Percentiles rank a stretch among this genome's conserved stretches.
Evolutionary conservation across 2,329 filamentous ascomycete genomes (phyloP).

Genomic region (Penicillium expansum): DNA sequence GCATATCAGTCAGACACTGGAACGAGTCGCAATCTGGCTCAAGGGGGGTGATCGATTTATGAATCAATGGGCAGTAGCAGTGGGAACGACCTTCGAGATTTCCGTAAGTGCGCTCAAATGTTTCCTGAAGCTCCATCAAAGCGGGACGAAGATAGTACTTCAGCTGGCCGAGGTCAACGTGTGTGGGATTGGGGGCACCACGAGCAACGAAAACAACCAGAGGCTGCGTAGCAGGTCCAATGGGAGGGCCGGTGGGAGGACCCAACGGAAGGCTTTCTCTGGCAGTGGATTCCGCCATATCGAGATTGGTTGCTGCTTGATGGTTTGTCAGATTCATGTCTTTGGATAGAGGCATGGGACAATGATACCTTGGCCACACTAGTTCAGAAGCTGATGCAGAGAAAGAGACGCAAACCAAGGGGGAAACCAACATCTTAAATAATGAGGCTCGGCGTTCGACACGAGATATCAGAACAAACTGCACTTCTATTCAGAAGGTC

Average conservation of each 20-base stretch:
- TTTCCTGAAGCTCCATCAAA: neutral
- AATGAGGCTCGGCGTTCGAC: neutral
- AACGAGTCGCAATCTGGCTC: neutral
- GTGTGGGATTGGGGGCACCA: neutral
- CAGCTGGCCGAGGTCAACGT: neutral
- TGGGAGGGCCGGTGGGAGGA: neutral
- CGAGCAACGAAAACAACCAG: constrained; percentile 1
- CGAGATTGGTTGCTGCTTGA: neutral
- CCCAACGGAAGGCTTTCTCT: neutral
- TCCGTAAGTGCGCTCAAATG: neutral
- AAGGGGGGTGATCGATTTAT: neutral
- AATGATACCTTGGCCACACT: neutral
- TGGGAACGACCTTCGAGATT: neutral
- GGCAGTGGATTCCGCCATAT: neutral
- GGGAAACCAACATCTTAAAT: neutral
- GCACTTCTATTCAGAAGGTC: neutral
- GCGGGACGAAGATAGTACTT: neutral
- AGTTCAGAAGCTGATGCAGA: neutral
- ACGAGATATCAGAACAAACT: neutral
- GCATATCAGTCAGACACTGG: neutral
- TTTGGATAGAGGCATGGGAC: neutral
- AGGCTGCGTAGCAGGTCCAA: neutral
- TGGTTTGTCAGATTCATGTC: neutral
- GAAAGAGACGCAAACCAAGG: neutral
- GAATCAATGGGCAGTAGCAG: constrained; percentile 1